Conservation (phyloP, 140 eudicot species). For the Flaveria floridana region DNA sequence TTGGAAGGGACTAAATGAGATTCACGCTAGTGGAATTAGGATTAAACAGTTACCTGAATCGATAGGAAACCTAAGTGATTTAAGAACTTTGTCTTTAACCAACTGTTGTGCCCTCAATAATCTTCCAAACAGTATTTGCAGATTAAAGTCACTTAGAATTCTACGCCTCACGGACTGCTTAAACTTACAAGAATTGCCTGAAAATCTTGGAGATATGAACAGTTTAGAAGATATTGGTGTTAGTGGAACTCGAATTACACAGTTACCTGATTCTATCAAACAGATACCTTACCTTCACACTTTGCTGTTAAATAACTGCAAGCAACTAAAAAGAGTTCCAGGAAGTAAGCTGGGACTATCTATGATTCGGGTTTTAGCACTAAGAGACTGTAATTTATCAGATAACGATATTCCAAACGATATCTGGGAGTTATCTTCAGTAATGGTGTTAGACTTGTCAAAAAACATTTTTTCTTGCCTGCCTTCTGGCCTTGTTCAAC, state of each 20-base stretch:
- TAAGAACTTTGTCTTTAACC: conserved; percentile 2
- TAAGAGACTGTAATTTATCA: conserved; percentile 18
- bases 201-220: conserved; percentile 20
- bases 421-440: conserved; percentile 8
- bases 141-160: neutral
- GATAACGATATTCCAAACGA: conserved; percentile 23
- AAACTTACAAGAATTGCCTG: conserved; percentile 24
- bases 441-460: conserved; percentile 5
- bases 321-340: conserved; percentile 8
- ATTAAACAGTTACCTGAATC: conserved; percentile 20
- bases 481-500: conserved; percentile 24
- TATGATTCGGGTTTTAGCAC: conserved; percentile 20
- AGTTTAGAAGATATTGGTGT: conserved; percentile 18
- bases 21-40: conserved; percentile 6
- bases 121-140: conserved; percentile 28
- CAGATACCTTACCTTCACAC: neutral
- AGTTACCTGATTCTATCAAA: conserved; percentile 22
- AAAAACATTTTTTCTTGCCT: conserved; percentile 11
- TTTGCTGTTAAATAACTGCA: conserved; percentile 23
- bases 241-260: conserved; percentile 25
- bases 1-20: conserved; percentile 7
- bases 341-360: conserved; percentile 17
- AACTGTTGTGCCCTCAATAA: conserved; percentile 15
- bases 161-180: conserved; percentile 23
- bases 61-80: neutral